These are phyloP conservation scores for Biscutella auriculata DNA, from an alignment of 441 rosid species.

Conservation along the genomic window DNA sequence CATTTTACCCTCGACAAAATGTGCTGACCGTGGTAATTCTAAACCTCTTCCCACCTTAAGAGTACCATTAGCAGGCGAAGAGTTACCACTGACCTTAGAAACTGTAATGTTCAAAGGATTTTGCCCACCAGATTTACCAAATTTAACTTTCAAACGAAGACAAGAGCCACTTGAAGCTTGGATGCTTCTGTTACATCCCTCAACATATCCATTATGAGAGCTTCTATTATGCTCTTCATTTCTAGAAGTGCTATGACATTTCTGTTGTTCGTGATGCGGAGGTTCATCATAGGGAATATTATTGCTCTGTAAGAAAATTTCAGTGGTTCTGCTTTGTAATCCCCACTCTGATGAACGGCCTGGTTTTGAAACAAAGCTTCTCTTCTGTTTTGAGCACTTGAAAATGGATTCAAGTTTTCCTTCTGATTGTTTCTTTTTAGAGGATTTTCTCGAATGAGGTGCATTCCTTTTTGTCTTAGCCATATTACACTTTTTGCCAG, in stretches of 20 bases:
- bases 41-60: slow-evolving; percentile 21
- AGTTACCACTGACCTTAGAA: slow-evolving; percentile 31
- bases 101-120: slow-evolving; percentile 27
- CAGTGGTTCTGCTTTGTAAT: slow-evolving; percentile 35
- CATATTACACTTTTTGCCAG: slow-evolving; percentile 33
- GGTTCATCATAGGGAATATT: slow-evolving; percentile 28
- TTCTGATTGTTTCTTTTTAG: slow-evolving; percentile 26
- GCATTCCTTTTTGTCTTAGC: slow-evolving; percentile 32
- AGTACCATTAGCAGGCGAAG: slow-evolving; percentile 24
- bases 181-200: slow-evolving; percentile 26
- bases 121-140: slow-evolving; percentile 49
- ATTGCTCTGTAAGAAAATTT: slow-evolving; percentile 29
- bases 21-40: slow-evolving; percentile 23
- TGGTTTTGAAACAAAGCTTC: slow-evolving; percentile 53
- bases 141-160: slow-evolving; percentile 69
- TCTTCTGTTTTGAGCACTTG: slow-evolving; percentile 47
- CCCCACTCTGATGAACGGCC: slow-evolving; percentile 71
- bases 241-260: slow-evolving; percentile 26
- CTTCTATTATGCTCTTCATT: slow-evolving; percentile 27
- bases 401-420: slow-evolving; percentile 27
- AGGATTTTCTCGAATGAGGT: slow-evolving; percentile 29
- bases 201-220: slow-evolving; percentile 21
- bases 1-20: slow-evolving; percentile 23
- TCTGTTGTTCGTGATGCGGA: slow-evolving; percentile 27
- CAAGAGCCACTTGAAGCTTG: slow-evolving; percentile 30